Conservation (phyloP, 352 stramenopile species). For the Thalassiosira oceanica region DNA sequence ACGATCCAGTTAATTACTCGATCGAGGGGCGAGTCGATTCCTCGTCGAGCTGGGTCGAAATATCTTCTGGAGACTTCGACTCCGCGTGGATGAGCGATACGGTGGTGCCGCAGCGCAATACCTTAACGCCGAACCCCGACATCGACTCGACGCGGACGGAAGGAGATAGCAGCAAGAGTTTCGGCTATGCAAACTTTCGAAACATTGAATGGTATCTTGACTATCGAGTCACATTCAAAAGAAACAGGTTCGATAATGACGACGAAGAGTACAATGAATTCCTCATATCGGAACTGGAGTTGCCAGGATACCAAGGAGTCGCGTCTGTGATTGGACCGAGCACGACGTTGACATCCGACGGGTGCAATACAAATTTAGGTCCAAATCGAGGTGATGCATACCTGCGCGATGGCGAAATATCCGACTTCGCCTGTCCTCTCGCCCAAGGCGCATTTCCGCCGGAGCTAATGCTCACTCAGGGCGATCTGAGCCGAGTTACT, state of each 20-base stretch:
- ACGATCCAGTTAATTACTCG: slow-evolving; percentile 2
- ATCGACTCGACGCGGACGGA: neutral
- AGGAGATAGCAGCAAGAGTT: neutral
- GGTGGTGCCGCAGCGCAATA: neutral
- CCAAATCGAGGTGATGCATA: neutral
- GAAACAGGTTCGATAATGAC: neutral
- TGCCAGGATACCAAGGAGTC: neutral
- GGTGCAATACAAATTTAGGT: neutral
- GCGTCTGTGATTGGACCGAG: neutral
- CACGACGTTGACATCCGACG: neutral
- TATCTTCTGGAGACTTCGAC: slow-evolving; percentile 5
- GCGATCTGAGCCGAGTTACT: neutral
- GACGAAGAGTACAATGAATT: neutral
- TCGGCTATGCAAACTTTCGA: neutral
- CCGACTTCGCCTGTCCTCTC: neutral
- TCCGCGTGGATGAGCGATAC: neutral
- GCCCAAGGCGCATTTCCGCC: too few species aligned
- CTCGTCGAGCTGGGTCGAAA: neutral
- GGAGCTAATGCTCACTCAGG: neutral
- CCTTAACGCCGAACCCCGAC: neutral
- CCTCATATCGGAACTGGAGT: neutral
- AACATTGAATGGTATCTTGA: neutral
- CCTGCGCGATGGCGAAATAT: neutral
- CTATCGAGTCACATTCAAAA: neutral
- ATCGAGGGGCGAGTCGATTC: neutral